Evolutionary conservation across 495 filamentous ascomycete species (phyloP).

Genomic region (Penicillium verhagenii): DNA sequence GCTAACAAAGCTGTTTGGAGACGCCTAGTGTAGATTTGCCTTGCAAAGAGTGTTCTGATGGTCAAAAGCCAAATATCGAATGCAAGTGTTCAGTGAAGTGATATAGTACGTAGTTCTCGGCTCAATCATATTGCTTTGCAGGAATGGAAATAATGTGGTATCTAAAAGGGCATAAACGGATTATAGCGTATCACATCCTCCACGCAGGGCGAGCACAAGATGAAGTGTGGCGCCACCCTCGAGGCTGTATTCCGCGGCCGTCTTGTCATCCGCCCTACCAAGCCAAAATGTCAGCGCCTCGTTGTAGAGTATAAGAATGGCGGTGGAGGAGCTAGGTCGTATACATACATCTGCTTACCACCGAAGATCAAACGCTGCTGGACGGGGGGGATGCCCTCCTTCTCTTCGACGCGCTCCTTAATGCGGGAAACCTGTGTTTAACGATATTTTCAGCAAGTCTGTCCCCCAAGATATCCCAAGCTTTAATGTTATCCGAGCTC

Average conservation of each 20-base stretch:
- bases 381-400: conserved; percentile 95
- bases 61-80: neutral
- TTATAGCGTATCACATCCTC: conserved; percentile 49
- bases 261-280: conserved; percentile 87
- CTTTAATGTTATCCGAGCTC: neutral
- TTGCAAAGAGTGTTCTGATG: neutral
- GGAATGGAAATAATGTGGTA: conserved; percentile 20
- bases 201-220: conserved; percentile 89
- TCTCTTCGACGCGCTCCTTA: conserved; percentile 98
- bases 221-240: conserved; percentile 93
- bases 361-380: conserved; percentile 96
- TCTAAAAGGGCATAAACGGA: conserved; percentile 18
- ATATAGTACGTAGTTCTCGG: conserved; percentile 5
- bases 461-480: neutral
- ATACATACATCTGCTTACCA: conserved; percentile 90
- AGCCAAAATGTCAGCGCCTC: neutral
- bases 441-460: conserved; percentile 1
- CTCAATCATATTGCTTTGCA: conserved; percentile 22
- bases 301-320: neutral
- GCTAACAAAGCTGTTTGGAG: neutral
- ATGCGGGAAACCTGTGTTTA: conserved; percentile 75
- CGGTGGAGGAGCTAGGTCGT: neutral
- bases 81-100: neutral
- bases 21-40: neutral
- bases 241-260: conserved; percentile 78